Percentiles rank a stretch among this genome's conserved stretches.
phyloP scores from a whole-genome alignment of 805 yeast genomes.

The Teunomyces atbi region DNA sequence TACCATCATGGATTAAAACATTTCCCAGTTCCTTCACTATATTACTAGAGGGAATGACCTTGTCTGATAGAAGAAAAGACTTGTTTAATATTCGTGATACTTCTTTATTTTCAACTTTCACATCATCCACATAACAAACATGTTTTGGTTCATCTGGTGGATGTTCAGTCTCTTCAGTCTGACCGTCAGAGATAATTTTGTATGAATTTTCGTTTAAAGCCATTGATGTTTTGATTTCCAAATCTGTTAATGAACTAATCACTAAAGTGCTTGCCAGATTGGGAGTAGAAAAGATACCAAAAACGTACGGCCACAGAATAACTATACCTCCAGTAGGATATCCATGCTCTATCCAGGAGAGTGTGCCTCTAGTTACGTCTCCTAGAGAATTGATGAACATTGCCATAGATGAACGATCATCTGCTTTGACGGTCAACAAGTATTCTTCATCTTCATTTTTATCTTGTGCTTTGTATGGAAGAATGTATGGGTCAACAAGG shows the following conservation, averaged over 20 bases:
- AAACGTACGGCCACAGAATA: conserved; percentile 36
- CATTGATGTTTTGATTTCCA: conserved; percentile 14
- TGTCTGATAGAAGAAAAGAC: neutral
- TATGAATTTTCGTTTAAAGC: neutral
- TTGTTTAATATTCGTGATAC: neutral
- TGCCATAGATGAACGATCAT: conserved; percentile 32
- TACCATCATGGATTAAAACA: conserved; percentile 4
- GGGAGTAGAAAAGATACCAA: conserved; percentile 24
- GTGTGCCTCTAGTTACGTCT: conserved; percentile 42
- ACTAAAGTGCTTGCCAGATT: conserved; percentile 13
- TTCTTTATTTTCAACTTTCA: neutral
- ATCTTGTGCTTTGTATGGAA: conserved; percentile 16
- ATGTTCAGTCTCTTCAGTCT: neutral
- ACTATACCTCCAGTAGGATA: conserved; percentile 34
- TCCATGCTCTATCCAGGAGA: conserved; percentile 36
- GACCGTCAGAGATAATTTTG: neutral
- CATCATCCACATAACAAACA: conserved; percentile 2
- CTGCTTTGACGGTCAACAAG: conserved; percentile 34
- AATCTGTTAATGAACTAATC: conserved; percentile 23
- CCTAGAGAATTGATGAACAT: conserved; percentile 41
- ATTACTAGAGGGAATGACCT: neutral
- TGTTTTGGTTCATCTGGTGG: neutral
- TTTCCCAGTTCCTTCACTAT: conserved; percentile 4
- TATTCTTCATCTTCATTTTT: conserved; percentile 24
- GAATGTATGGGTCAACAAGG: conserved; percentile 21